These are phyloP conservation scores for Amylostereum areolatum DNA, from an alignment of 1,284 basidiomycete genomes.

Conservation along the genomic window DNA sequence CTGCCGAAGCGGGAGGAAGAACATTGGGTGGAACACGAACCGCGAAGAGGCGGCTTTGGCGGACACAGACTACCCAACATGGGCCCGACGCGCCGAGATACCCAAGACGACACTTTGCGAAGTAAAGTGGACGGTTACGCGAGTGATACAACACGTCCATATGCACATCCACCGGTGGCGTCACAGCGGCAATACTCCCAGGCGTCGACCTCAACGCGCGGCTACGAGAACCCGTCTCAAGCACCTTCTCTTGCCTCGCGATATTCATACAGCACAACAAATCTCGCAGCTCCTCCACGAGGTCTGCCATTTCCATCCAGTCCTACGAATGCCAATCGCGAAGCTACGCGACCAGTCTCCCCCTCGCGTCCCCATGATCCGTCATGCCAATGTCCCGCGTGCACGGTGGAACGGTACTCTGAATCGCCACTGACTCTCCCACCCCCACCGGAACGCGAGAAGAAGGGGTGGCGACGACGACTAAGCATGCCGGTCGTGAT, in stretches of 20 bases:
- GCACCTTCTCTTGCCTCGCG: constrained; percentile 12
- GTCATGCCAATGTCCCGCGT: constrained; percentile 13
- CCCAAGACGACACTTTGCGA: constrained; percentile 12
- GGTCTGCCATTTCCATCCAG: constrained; percentile 12
- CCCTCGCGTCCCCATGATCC: no score
- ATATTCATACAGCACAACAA: constrained; percentile 40
- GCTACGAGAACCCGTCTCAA: constrained; percentile 8
- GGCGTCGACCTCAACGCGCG: neutral
- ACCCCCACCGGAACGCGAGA: constrained; percentile 43
- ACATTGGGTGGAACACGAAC: constrained; percentile 13
- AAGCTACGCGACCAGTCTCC: constrained; percentile 12
- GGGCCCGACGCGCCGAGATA: constrained; percentile 6
- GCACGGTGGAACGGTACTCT: constrained; percentile 18
- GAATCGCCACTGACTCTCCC: constrained; percentile 27
- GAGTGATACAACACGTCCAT: constrained; percentile 17
- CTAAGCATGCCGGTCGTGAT: constrained; percentile 69
- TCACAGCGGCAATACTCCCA: constrained; percentile 15
- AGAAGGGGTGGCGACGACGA: constrained; percentile 65
- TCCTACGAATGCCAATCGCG: constrained; percentile 19
- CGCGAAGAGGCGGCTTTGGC: neutral
- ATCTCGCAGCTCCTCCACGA: constrained; percentile 34
- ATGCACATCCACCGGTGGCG: constrained; percentile 3
- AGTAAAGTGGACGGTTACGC: constrained; percentile 14
- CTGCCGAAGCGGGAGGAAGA: neutral
- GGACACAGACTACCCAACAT: constrained; percentile 16